These are phyloP conservation scores for Coriolopsis trogii DNA, from an alignment of 1,284 basidiomycete species.

Conservation along the genomic window DNA sequence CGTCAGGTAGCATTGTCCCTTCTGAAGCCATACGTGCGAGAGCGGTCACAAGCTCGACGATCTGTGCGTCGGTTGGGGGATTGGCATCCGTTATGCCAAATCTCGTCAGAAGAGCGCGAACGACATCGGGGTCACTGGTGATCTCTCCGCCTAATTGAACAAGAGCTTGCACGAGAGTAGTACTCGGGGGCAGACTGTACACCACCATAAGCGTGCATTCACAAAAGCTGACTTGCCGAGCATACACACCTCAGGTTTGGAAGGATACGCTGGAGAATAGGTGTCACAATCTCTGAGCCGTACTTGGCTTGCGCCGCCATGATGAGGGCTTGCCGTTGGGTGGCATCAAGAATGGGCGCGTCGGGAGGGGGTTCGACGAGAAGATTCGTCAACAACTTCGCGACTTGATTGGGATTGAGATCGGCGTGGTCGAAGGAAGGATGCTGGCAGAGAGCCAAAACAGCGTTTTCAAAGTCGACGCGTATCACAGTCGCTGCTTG, in stretches of 20 bases:
- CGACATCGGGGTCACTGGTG: constrained; percentile 69
- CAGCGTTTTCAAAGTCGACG: constrained; percentile 75
- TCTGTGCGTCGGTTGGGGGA: constrained; percentile 70
- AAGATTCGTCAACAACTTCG: constrained; percentile 80
- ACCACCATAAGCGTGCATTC: background rate
- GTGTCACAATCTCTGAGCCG: constrained; percentile 56
- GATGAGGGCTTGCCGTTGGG: constrained; percentile 74
- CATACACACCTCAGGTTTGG: constrained; percentile 62
- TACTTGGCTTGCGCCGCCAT: constrained; percentile 76
- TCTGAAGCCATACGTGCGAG: constrained; percentile 71
- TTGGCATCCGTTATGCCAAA: constrained; percentile 72
- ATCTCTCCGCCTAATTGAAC: constrained; percentile 78
- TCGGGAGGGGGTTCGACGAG: constrained; percentile 70
- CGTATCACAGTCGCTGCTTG: constrained; percentile 73
- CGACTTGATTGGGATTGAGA: constrained; percentile 71
- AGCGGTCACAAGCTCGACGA: constrained; percentile 69
- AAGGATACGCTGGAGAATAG: constrained; percentile 58
- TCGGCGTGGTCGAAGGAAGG: constrained; percentile 82
- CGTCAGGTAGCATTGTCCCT: constrained; percentile 71
- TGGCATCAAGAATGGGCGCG: constrained; percentile 65
- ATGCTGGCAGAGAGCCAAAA: constrained; percentile 70
- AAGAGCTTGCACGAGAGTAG: constrained; percentile 71
- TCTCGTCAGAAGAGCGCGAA: constrained; percentile 67
- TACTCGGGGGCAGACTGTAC: constrained; percentile 62
- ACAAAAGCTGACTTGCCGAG: constrained; percentile 13